A percentile compares a stretch with the other conserved stretches of the same genome.
These are phyloP conservation scores for Termitomyces sp. DNA, from an alignment of 768 basidiomycete species.

Conservation along the genomic window DNA sequence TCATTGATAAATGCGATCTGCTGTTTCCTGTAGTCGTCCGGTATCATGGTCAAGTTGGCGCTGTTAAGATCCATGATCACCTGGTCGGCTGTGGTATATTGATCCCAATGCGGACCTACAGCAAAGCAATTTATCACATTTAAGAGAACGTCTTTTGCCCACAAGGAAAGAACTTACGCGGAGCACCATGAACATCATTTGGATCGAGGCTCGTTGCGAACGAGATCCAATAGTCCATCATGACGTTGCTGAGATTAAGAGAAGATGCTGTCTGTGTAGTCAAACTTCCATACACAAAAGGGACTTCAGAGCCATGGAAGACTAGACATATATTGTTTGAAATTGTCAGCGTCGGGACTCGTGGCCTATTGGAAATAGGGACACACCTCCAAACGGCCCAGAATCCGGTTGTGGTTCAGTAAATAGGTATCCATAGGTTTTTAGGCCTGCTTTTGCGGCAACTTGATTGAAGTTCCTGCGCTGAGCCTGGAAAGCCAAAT, in stretches of 20 bases:
- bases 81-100: slow-evolving; percentile 13
- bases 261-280: slow-evolving; percentile 13
- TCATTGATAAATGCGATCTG: slow-evolving; percentile 24
- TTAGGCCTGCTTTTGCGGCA: slow-evolving; percentile 25
- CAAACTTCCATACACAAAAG: slow-evolving; percentile 25
- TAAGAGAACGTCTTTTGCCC: background rate
- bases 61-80: slow-evolving; percentile 23
- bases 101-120: slow-evolving; percentile 20
- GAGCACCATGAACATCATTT: slow-evolving; percentile 34
- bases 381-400: slow-evolving; percentile 5
- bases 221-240: slow-evolving; percentile 47
- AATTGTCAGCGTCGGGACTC: slow-evolving; percentile 13
- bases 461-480: slow-evolving; percentile 30
- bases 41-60: slow-evolving; percentile 20
- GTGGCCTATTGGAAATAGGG: no score
- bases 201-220: slow-evolving; percentile 39
- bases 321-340: slow-evolving; percentile 14
- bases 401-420: slow-evolving; percentile 25
- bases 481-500: slow-evolving; percentile 30
- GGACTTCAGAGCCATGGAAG: slow-evolving; percentile 24
- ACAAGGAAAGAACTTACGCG: slow-evolving; percentile 19
- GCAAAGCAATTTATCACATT: slow-evolving; percentile 9
- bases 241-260: slow-evolving; percentile 25
- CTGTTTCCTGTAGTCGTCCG: slow-evolving; percentile 21
- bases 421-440: slow-evolving; percentile 33